Conservation (phyloP, 805 yeast genomes). For the Hanseniaspora opuntiae region DNA sequence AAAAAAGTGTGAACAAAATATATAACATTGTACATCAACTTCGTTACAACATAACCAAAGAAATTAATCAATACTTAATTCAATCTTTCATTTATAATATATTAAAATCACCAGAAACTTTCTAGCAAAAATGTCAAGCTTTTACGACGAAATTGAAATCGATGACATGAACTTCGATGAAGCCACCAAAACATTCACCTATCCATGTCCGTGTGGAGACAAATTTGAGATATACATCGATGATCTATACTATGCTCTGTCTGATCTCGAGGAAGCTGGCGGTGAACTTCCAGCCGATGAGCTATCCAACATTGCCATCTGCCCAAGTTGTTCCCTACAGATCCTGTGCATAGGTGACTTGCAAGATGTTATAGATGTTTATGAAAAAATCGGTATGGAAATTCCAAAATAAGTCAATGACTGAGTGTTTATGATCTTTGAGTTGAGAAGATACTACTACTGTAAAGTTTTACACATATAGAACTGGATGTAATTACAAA, state of each 20-base stretch:
- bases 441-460: neutral
- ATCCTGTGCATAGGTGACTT: slow-evolving; percentile 78
- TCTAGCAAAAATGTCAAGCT: slow-evolving; percentile 36
- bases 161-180: slow-evolving; percentile 92
- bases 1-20: too few species aligned
- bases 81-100: neutral
- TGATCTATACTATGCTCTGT: slow-evolving; percentile 81
- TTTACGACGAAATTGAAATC: slow-evolving; percentile 89
- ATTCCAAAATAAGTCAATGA: slow-evolving; percentile 18
- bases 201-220: slow-evolving; percentile 98
- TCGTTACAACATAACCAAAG: too few species aligned
- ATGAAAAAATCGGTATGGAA: slow-evolving; percentile 24
- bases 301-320: slow-evolving; percentile 54
- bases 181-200: slow-evolving; percentile 64
- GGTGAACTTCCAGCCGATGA: slow-evolving; percentile 11
- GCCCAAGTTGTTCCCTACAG: slow-evolving; percentile 92
- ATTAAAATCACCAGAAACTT: neutral
- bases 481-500: neutral
- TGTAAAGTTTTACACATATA: neutral
- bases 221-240: slow-evolving; percentile 73
- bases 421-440: slow-evolving; percentile 5
- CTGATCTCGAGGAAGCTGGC: slow-evolving; percentile 20
- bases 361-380: slow-evolving; percentile 33
- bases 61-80: neutral
- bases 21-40: too few species aligned